Evolutionary conservation across 2,329 filamentous ascomycete species (phyloP).

Genomic region (Penicillium frequentans): DNA sequence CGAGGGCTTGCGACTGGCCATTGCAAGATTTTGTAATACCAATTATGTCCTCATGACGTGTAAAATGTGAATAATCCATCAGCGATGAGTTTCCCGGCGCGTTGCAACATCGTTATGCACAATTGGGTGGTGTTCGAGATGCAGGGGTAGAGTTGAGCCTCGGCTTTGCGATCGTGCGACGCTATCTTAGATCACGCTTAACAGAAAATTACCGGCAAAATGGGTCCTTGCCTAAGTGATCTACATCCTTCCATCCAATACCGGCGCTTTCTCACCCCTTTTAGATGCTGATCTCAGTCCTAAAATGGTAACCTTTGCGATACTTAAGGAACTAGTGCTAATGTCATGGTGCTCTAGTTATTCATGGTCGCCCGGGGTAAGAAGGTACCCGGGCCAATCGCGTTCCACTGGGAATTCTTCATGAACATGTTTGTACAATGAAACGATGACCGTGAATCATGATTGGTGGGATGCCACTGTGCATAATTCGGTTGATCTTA

Average conservation of each 20-base stretch:
- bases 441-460: background rate
- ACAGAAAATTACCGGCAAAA: background rate
- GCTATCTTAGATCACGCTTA: background rate
- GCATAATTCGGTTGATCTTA: background rate
- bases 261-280: background rate
- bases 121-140: background rate
- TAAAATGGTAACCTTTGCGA: background rate
- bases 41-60: background rate
- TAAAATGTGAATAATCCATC: background rate
- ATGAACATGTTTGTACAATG: background rate
- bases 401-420: background rate
- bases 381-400: background rate
- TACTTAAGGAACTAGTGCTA: background rate
- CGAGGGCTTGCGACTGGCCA: slow-evolving; percentile 1
- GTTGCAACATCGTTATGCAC: background rate
- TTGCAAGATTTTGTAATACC: background rate
- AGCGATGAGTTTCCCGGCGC: background rate
- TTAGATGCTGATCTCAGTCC: background rate
- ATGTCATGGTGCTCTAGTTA: background rate
- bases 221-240: background rate
- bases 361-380: background rate
- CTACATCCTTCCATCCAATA: background rate
- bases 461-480: background rate
- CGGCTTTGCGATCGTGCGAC: background rate
- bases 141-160: background rate